phyloP scores from a whole-genome alignment of 2,329 filamentous ascomycete species.

The Parascedosporium putredinis region DNA sequence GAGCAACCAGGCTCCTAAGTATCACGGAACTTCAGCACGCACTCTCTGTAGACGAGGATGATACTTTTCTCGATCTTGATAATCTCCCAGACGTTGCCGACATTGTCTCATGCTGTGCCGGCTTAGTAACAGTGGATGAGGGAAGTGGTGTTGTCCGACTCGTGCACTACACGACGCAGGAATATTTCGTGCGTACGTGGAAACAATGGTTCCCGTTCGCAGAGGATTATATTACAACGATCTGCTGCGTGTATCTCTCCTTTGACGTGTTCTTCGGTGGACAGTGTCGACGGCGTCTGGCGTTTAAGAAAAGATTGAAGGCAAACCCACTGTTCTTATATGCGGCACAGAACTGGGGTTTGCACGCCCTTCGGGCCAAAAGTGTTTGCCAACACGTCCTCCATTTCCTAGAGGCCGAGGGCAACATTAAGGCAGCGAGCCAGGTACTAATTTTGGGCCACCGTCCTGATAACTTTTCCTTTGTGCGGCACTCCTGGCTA shows the following conservation, averaged over 20 bases:
- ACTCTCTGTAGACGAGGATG: conserved; percentile 23
- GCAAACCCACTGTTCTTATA: conserved; percentile 20
- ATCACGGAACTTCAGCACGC: conserved; percentile 29
- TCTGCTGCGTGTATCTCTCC: conserved; percentile 27
- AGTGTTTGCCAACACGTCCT: background rate
- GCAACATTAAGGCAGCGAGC: background rate
- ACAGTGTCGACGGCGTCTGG: conserved; percentile 11
- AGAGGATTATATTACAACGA: conserved; percentile 17
- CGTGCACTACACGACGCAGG: conserved; percentile 34
- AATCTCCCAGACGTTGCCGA: conserved; percentile 23
- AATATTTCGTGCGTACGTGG: conserved; percentile 27
- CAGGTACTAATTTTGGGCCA: too few relatives aligned
- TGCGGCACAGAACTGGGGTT: conserved; percentile 20
- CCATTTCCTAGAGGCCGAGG: background rate
- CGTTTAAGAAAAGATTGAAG: conserved; percentile 15
- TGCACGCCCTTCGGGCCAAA: conserved; percentile 17
- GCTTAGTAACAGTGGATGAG: conserved; percentile 29
- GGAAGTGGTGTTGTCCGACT: conserved; percentile 27
- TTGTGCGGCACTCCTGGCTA: background rate
- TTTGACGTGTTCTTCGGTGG: conserved; percentile 19
- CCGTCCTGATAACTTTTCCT: too few relatives aligned
- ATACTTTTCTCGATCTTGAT: conserved; percentile 20
- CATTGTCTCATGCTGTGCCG: conserved; percentile 27
- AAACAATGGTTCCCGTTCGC: conserved; percentile 21
- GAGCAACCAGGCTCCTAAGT: conserved; percentile 22